Percentiles rank a stretch among this genome's conserved stretches.
Conservation (phyloP, 1,284 basidiomycete genomes). For the Pisolithus thermaeus region DNA sequence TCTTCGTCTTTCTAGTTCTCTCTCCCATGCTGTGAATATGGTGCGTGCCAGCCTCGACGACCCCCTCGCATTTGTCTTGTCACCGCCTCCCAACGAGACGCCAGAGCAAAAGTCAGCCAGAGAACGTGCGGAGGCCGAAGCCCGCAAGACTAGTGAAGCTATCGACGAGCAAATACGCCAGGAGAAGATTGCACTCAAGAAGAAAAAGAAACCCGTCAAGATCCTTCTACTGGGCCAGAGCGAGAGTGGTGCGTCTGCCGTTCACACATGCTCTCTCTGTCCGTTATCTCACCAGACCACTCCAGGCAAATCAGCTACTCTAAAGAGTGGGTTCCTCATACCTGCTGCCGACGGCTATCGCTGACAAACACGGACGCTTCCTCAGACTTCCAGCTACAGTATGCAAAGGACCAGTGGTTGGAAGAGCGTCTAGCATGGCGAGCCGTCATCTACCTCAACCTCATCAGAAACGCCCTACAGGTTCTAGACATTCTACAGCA, state of each 20-base stretch:
- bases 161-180: slow-evolving; percentile 62
- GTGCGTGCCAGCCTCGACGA: slow-evolving; percentile 35
- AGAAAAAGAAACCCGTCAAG: slow-evolving; percentile 52
- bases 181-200: slow-evolving; percentile 49
- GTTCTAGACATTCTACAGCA: slow-evolving; percentile 52
- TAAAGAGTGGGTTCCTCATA: slow-evolving; percentile 38
- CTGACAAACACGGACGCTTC: neutral
- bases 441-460: slow-evolving; percentile 68
- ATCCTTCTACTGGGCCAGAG: slow-evolving; percentile 64
- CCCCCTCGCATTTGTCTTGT: slow-evolving; percentile 49
- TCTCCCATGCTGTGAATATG: slow-evolving; percentile 9
- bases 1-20: neutral
- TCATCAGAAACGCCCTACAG: slow-evolving; percentile 60
- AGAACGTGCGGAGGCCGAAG: slow-evolving; percentile 55
- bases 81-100: slow-evolving; percentile 56
- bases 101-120: slow-evolving; percentile 44
- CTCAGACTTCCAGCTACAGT: slow-evolving; percentile 66
- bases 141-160: slow-evolving; percentile 51
- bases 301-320: slow-evolving; percentile 46
- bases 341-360: slow-evolving; percentile 1
- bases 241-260: slow-evolving; percentile 51
- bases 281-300: slow-evolving; percentile 30
- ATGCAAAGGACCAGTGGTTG: slow-evolving; percentile 59
- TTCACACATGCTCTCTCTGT: neutral
- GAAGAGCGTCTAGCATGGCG: slow-evolving; percentile 68